phyloP scores from a whole-genome alignment of 495 filamentous ascomycete genomes.

The Trichoderma reesei region DNA sequence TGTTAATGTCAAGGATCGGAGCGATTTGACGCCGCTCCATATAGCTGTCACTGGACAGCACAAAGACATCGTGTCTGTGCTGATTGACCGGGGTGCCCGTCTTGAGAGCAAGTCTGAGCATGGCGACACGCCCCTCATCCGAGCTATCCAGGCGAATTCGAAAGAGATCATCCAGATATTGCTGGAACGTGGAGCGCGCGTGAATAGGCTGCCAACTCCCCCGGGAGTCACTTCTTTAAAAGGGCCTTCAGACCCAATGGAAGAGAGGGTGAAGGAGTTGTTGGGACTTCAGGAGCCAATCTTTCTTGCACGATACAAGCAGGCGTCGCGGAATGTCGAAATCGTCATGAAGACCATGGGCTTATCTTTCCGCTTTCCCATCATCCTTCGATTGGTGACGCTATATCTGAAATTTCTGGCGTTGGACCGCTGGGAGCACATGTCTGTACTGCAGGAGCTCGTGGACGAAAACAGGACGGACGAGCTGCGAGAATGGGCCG shows the following conservation, averaged over 20 bases:
- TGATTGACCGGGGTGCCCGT: constrained; percentile 20
- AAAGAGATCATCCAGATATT: constrained; percentile 14
- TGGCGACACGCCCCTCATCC: constrained; percentile 21
- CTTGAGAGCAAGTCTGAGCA: constrained; percentile 18
- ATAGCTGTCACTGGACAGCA: constrained; percentile 23
- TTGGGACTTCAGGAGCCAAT: constrained; percentile 20
- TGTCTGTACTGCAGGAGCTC: constrained; percentile 26
- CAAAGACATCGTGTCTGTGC: constrained; percentile 21
- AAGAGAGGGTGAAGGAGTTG: constrained; percentile 20
- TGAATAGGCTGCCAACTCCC: constrained; percentile 15
- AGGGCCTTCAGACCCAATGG: constrained; percentile 18
- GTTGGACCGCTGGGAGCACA: constrained; percentile 21
- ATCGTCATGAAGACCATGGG: constrained; percentile 18
- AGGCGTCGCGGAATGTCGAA: constrained; percentile 18
- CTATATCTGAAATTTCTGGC: constrained; percentile 20
- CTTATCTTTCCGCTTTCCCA: constrained; percentile 14
- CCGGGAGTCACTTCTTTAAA: constrained; percentile 18
- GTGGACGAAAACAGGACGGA: constrained; percentile 21
- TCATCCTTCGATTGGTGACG: no score
- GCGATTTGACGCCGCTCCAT: constrained; percentile 20
- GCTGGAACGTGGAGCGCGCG: constrained; percentile 14
- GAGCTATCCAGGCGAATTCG: constrained; percentile 19
- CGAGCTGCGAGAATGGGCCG: constrained; percentile 23
- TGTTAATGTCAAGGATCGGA: constrained; percentile 23
- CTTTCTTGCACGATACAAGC: constrained; percentile 17